Evolutionary conservation across 1,139 yeast genomes (phyloP).

Genomic region (Suhomyces bribrorum): DNA sequence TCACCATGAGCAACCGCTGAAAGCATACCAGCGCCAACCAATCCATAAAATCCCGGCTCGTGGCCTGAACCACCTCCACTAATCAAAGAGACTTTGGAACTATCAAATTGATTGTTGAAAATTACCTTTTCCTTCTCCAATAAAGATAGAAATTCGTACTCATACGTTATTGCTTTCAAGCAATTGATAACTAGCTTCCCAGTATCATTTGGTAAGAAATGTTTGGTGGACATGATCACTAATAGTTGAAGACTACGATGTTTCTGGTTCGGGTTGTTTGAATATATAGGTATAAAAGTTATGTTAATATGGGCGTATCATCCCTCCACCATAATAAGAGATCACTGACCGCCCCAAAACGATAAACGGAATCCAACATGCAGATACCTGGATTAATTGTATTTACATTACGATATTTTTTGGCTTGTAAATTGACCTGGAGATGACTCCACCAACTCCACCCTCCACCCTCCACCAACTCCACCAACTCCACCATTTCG

Average conservation of each 20-base stretch:
- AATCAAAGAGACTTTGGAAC: slow-evolving; percentile 1
- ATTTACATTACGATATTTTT: not conserved
- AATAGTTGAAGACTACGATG: not conserved
- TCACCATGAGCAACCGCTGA: slow-evolving; percentile 3
- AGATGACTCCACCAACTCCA: not conserved
- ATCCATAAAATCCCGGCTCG: slow-evolving; percentile 2
- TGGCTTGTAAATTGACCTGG: not conserved
- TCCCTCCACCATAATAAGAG: too few relatives aligned
- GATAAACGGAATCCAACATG: too few relatives aligned
- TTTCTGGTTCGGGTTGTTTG: not conserved
- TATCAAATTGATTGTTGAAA: not conserved
- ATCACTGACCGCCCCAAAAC: too few relatives aligned
- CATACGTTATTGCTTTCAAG: slow-evolving; percentile 2
- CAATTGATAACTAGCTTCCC: slow-evolving; percentile 1
- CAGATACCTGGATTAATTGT: too few relatives aligned
- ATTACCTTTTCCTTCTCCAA: slow-evolving; percentile 2
- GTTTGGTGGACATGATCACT: slow-evolving; percentile 1
- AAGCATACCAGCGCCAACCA: slow-evolving; percentile 2
- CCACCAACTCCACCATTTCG: too few relatives aligned
- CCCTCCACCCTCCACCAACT: not conserved
- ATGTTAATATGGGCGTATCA: too few relatives aligned
- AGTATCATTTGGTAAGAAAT: slow-evolving; percentile 2
- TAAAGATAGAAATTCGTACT: not conserved
- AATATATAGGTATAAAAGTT: not conserved
- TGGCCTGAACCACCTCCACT: slow-evolving; percentile 4